Conservation (phyloP, 1,139 yeast genomes). For the Protomyces macrosporus region DNA sequence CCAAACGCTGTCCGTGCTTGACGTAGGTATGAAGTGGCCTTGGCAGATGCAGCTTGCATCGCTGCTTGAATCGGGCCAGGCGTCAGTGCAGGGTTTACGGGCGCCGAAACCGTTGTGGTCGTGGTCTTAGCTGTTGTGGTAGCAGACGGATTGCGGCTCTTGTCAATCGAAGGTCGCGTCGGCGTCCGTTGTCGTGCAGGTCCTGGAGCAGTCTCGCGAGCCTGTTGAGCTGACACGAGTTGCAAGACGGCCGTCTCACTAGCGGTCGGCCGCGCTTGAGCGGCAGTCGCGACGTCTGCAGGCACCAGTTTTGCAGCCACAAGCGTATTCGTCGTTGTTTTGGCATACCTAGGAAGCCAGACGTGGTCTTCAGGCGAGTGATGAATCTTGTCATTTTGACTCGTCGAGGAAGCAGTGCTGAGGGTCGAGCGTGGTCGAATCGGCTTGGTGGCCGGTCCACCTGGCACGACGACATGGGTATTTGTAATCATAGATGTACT, state of each 20-base stretch:
- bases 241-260: not conserved
- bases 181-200: not conserved
- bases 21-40: slow-evolving; percentile 15
- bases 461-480: not conserved
- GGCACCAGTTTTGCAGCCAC: not conserved
- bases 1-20: slow-evolving; percentile 25
- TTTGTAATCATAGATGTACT: not conserved
- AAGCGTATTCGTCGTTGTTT: not conserved
- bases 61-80: slow-evolving; percentile 16
- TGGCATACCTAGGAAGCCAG: not conserved
- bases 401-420: not conserved
- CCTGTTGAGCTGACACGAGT: not conserved
- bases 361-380: not conserved
- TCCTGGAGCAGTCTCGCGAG: not conserved
- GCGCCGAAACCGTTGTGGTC: not conserved
- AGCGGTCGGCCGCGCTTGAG: not conserved
- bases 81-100: not conserved
- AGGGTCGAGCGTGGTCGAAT: not conserved
- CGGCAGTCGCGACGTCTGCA: not conserved
- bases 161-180: not conserved
- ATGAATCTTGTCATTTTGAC: not conserved
- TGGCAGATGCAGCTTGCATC: slow-evolving; percentile 24
- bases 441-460: not conserved
- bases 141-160: not conserved
- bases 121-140: not conserved